Evolutionary conservation across 495 filamentous ascomycete genomes (phyloP).

Genomic region (Penicillium psychrofluorescens): DNA sequence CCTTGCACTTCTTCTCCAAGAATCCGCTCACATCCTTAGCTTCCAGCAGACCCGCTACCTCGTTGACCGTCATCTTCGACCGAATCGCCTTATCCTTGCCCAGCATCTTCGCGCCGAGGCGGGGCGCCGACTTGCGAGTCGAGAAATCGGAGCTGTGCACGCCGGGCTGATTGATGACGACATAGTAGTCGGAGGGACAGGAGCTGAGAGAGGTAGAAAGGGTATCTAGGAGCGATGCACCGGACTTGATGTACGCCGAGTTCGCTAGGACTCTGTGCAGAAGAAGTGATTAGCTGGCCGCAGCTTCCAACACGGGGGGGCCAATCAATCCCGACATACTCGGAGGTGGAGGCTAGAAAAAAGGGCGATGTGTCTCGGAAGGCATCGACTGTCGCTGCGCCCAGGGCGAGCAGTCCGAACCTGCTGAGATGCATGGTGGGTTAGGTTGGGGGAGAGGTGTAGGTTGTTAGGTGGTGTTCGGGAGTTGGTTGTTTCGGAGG

Average conservation of each 20-base stretch:
- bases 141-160: conserved; percentile 60
- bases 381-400: conserved; percentile 52
- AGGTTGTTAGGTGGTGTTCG: conserved; percentile 16
- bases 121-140: conserved; percentile 46
- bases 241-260: conserved; percentile 36
- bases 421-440: conserved; percentile 53
- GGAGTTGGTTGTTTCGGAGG: conserved; percentile 23
- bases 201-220: conserved; percentile 37
- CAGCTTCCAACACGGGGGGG: conserved; percentile 4
- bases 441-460: conserved; percentile 7
- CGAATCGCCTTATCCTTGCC: conserved; percentile 41
- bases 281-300: conserved; percentile 23
- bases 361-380: conserved; percentile 85
- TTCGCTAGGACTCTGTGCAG: conserved; percentile 33
- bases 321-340: conserved; percentile 45
- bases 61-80: conserved; percentile 46
- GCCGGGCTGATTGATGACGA: conserved; percentile 75
- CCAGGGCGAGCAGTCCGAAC: conserved; percentile 54
- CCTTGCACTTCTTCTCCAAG: conserved; percentile 47
- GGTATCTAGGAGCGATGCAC: conserved; percentile 28
- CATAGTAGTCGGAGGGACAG: conserved; percentile 73
- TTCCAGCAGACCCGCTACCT: conserved; percentile 56
- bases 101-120: conserved; percentile 49
- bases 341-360: conserved; percentile 70
- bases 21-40: conserved; percentile 45